These are phyloP conservation scores for Ceratobasidium sp. DNA, from an alignment of 1,284 basidiomycete genomes.

Conservation along the genomic window DNA sequence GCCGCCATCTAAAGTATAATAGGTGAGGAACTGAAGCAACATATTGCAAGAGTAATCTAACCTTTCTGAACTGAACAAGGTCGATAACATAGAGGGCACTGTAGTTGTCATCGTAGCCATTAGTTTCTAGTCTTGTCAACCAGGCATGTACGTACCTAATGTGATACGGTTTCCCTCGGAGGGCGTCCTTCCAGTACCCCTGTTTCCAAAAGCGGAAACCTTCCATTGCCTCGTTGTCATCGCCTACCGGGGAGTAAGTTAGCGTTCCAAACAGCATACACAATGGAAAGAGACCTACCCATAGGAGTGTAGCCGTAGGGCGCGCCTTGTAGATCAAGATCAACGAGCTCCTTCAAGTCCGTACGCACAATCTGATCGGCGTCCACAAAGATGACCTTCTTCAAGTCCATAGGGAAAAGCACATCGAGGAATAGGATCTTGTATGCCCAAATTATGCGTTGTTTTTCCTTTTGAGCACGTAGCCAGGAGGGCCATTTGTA, in stretches of 20 bases:
- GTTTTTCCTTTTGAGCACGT: slow-evolving; percentile 96
- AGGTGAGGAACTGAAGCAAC: neutral
- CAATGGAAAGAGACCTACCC: slow-evolving; percentile 60
- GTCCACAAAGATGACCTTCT: slow-evolving; percentile 99
- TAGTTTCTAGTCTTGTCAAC: neutral
- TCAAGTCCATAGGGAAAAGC: slow-evolving; percentile 97
- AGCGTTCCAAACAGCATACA: neutral
- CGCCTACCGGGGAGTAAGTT: slow-evolving; percentile 58
- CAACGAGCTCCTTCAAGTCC: slow-evolving; percentile 93
- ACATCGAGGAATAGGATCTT: slow-evolving; percentile 99
- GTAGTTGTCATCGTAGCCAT: neutral
- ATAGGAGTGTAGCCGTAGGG: slow-evolving; percentile 97
- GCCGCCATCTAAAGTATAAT: slow-evolving; percentile 72
- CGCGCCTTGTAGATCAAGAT: slow-evolving; percentile 90
- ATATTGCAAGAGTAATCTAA: slow-evolving; percentile 55
- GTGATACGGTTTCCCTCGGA: slow-evolving; percentile 87
- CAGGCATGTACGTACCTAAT: slow-evolving; percentile 74
- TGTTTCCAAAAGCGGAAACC: slow-evolving; percentile 99
- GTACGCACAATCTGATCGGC: slow-evolving; percentile 97
- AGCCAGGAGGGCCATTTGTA: slow-evolving; percentile 99
- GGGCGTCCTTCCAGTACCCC: slow-evolving; percentile 91
- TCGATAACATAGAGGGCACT: slow-evolving; percentile 97
- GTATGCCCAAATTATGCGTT: slow-evolving; percentile 99
- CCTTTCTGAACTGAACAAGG: slow-evolving; percentile 93
- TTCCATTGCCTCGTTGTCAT: slow-evolving; percentile 95